Percentiles rank a stretch among this genome's conserved stretches.
Conservation (phyloP, 2,329 filamentous ascomycete species). For the Alternaria triticina region DNA sequence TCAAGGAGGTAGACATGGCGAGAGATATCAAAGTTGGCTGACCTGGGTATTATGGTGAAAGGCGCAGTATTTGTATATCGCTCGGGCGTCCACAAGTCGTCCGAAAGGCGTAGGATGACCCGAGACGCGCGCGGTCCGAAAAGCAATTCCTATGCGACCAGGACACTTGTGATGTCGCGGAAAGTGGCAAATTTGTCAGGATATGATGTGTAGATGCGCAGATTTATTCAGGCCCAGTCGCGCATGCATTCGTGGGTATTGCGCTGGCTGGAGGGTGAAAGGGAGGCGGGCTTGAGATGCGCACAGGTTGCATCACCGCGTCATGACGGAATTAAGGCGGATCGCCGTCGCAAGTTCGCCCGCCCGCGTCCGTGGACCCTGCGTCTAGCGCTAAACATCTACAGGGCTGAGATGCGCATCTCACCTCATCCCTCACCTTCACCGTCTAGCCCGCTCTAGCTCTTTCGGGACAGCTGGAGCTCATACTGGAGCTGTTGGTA, state of each 20-base stretch:
- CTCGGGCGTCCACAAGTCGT: slow-evolving; percentile 25
- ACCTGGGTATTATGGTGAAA: not conserved
- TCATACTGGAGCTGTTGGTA: not conserved
- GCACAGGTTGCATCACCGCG: slow-evolving; percentile 9
- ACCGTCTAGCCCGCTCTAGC: slow-evolving; percentile 1
- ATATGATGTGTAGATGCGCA: not conserved
- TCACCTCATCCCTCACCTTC: slow-evolving; percentile 8
- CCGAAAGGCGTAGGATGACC: slow-evolving; percentile 17
- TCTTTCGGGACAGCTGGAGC: not conserved
- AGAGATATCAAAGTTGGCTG: slow-evolving; percentile 13
- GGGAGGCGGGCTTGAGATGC: not conserved
- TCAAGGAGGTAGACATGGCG: slow-evolving; percentile 18
- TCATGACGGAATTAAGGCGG: slow-evolving; percentile 19
- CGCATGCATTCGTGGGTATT: not conserved
- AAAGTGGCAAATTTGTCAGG: not conserved
- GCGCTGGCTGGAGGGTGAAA: not conserved
- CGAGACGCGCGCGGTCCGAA: slow-evolving; percentile 7
- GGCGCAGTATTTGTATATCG: slow-evolving; percentile 25
- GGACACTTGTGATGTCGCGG: not conserved
- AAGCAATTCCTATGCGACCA: not conserved
- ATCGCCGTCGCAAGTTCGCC: slow-evolving; percentile 10
- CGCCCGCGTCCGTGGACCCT: slow-evolving; percentile 13
- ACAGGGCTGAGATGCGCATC: slow-evolving; percentile 8
- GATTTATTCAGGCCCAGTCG: too few relatives aligned
- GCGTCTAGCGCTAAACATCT: slow-evolving; percentile 5